Evolutionary conservation across 148 eudicot genomes (phyloP).

Genomic region (Chenopodium formosanum): DNA sequence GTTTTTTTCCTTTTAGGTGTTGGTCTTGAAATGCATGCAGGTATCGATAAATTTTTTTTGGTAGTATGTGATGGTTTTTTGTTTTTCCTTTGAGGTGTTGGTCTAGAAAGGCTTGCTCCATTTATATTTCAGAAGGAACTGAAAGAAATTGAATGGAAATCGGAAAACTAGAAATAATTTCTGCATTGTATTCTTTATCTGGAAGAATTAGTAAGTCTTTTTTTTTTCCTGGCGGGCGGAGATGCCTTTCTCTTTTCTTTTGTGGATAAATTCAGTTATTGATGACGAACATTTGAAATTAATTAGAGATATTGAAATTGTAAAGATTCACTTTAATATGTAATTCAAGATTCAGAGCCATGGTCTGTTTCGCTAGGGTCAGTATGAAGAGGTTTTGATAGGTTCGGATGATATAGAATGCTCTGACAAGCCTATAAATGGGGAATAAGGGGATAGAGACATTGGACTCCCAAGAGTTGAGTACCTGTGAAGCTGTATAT

Average conservation of each 20-base stretch:
- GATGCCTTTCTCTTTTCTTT: neutral
- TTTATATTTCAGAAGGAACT: neutral
- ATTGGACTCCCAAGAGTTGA: neutral
- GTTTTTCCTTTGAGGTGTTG: neutral
- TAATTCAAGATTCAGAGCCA: neutral
- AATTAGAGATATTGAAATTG: neutral
- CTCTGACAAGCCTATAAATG: neutral
- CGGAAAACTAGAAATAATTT: neutral
- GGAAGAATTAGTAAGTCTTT: no score
- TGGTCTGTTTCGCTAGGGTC: neutral
- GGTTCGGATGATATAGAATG: neutral
- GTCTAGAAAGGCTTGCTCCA: neutral
- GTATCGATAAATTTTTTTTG: neutral
- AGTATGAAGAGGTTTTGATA: neutral
- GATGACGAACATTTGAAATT: neutral
- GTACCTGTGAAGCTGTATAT: neutral
- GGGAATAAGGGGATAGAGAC: neutral
- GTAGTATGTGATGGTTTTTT: constrained; percentile 6
- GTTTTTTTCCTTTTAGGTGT: neutral
- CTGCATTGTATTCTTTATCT: neutral
- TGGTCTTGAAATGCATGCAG: neutral
- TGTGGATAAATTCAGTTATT: neutral
- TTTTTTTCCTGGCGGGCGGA: neutral
- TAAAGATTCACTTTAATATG: neutral
- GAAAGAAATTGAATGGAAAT: neutral